Evolutionary conservation across 306 rosid genomes (phyloP).

Genomic region (Quercus dentata): DNA sequence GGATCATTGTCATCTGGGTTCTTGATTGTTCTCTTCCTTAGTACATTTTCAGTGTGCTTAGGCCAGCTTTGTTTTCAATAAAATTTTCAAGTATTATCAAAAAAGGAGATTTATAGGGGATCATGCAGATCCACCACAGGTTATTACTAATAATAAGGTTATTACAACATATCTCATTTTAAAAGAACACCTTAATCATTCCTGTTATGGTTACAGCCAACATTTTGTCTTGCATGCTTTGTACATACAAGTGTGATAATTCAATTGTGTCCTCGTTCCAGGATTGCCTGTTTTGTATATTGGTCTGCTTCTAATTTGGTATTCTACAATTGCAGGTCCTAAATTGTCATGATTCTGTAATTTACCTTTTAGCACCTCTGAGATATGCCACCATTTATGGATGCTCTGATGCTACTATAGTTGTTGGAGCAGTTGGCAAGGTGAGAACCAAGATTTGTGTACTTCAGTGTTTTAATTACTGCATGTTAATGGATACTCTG

Average conservation of each 20-base stretch:
- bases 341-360: constrained; percentile 87
- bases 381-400: constrained; percentile 92
- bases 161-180: neutral
- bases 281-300: neutral
- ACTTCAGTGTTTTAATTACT: constrained; percentile 7
- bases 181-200: neutral
- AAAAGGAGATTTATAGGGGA: no score
- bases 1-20: no score
- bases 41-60: no score
- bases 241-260: neutral
- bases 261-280: neutral
- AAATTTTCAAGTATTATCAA: no score
- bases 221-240: neutral
- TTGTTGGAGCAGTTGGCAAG: constrained; percentile 98
- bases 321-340: constrained; percentile 58
- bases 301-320: constrained; percentile 2
- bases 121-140: no score
- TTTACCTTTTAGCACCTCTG: constrained; percentile 84
- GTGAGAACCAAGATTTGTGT: constrained; percentile 37
- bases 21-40: no score
- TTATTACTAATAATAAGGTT: neutral
- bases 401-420: constrained; percentile 93
- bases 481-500: neutral
- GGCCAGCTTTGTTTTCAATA: no score
- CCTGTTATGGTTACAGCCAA: neutral